These are phyloP conservation scores for Fusarium cyanostomum DNA, from an alignment of 2,329 filamentous ascomycete genomes.

Conservation along the genomic window DNA sequence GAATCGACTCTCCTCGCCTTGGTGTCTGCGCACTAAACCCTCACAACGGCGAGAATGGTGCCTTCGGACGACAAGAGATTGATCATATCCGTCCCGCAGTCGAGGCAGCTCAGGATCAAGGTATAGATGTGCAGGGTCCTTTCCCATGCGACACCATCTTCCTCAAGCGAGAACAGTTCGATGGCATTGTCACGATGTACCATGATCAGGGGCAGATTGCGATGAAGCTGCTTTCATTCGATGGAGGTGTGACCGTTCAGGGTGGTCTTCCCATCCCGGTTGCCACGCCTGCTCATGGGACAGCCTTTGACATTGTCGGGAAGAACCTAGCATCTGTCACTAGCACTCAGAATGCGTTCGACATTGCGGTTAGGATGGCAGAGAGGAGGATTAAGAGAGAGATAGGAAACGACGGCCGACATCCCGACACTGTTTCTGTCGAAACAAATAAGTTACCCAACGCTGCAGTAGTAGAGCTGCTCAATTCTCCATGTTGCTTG, in stretches of 20 bases:
- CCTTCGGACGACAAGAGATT: conserved; percentile 47
- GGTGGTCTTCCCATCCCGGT: conserved; percentile 46
- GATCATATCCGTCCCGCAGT: conserved; percentile 46
- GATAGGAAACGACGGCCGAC: not conserved
- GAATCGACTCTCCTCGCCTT: conserved; percentile 43
- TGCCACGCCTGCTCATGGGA: conserved; percentile 38
- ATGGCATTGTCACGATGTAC: conserved; percentile 50
- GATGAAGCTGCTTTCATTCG: conserved; percentile 48
- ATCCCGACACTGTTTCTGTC: not conserved
- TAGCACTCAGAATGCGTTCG: conserved; percentile 48
- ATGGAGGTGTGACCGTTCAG: conserved; percentile 48
- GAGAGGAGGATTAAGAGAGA: conserved; percentile 24
- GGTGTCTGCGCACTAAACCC: conserved; percentile 49
- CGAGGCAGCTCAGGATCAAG: conserved; percentile 33
- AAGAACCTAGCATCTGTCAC: conserved; percentile 43
- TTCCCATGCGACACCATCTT: conserved; percentile 50
- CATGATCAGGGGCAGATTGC: conserved; percentile 51
- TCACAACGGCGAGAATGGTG: conserved; percentile 48
- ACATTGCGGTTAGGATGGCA: conserved; percentile 45
- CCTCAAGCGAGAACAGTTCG: conserved; percentile 44
- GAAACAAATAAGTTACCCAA: not conserved
- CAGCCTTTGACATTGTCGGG: conserved; percentile 31
- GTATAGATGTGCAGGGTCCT: conserved; percentile 45
- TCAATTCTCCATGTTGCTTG: not conserved
- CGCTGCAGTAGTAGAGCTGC: not conserved